Conservation (phyloP, 2,329 filamentous ascomycete species). For the Trichoderma citrinoviride region DNA sequence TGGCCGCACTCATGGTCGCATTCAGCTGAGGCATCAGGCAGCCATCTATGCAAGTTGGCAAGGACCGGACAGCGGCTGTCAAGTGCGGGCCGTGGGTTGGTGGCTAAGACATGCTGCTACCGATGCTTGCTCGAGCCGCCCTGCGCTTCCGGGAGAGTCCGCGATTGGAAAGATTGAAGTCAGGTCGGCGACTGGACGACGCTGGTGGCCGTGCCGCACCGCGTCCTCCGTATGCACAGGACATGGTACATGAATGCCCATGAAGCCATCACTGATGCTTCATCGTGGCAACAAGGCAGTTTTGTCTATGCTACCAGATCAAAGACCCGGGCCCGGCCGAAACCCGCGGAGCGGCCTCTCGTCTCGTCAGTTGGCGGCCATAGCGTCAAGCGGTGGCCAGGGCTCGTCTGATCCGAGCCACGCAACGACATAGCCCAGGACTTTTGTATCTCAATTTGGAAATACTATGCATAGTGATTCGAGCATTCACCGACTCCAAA, state of each 20-base stretch:
- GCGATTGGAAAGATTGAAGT: not conserved
- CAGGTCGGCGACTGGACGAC: not conserved
- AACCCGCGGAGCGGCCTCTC: not conserved
- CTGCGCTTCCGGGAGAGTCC: not conserved
- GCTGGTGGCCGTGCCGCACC: not conserved
- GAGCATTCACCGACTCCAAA: not conserved
- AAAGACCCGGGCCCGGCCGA: not conserved
- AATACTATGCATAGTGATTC: not conserved
- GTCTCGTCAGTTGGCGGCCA: not conserved
- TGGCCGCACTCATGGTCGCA: conserved; percentile 1
- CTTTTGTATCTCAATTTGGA: not conserved
- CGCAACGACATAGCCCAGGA: not conserved
- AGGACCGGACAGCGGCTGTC: not conserved
- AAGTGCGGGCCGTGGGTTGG: not conserved
- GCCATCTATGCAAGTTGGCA: not conserved
- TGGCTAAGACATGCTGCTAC: not conserved
- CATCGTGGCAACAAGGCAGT: not conserved
- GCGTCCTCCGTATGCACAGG: not conserved
- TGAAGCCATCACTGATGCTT: not conserved
- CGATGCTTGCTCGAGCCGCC: not conserved
- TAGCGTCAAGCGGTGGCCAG: not conserved
- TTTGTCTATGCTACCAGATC: not conserved
- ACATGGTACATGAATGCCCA: not conserved
- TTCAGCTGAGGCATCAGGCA: not conserved
- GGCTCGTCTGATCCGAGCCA: not conserved